These are phyloP conservation scores for Crucihimalaya himalaica DNA, from an alignment of 345 rosid species.

Conservation along the genomic window DNA sequence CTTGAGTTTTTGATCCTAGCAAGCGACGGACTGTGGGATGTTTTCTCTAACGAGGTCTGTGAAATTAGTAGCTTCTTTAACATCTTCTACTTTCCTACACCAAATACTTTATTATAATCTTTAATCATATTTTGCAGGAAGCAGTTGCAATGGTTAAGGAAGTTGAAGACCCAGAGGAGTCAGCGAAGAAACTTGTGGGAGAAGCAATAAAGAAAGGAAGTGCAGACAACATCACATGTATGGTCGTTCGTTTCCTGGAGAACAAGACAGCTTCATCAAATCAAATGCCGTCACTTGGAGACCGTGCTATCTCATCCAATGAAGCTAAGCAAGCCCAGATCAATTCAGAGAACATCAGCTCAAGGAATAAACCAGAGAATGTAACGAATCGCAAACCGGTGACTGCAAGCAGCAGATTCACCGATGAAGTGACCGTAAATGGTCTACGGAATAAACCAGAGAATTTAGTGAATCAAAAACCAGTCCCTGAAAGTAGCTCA, in stretches of 20 bases:
- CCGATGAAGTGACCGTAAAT: background rate
- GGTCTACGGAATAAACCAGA: constrained; percentile 2
- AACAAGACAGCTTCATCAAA: constrained; percentile 24
- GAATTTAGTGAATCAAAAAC: background rate
- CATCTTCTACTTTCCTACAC: background rate
- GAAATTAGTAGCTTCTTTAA: background rate
- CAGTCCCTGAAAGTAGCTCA: constrained; percentile 4
- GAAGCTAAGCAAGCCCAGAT: constrained; percentile 11
- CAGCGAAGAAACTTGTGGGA: constrained; percentile 72
- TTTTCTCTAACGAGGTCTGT: constrained; percentile 84
- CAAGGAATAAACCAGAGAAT: constrained; percentile 7
- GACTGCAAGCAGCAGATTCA: constrained; percentile 3
- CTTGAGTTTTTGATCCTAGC: constrained; percentile 98
- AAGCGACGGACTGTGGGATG: constrained; percentile 99
- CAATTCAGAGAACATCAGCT: constrained; percentile 1
- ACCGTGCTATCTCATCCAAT: constrained; percentile 19
- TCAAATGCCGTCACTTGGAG: constrained; percentile 10
- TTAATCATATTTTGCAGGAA: constrained; percentile 50
- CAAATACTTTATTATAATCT: background rate
- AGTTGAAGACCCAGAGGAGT: constrained; percentile 81
- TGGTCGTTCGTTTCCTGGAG: constrained; percentile 69
- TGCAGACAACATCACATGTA: constrained; percentile 93
- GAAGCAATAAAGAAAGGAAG: constrained; percentile 95
- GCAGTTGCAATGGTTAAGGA: constrained; percentile 82
- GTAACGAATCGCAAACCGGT: background rate